Evolutionary conservation across 495 filamentous ascomycete species (phyloP).

Genomic region (Geopyxis carbonaria): DNA sequence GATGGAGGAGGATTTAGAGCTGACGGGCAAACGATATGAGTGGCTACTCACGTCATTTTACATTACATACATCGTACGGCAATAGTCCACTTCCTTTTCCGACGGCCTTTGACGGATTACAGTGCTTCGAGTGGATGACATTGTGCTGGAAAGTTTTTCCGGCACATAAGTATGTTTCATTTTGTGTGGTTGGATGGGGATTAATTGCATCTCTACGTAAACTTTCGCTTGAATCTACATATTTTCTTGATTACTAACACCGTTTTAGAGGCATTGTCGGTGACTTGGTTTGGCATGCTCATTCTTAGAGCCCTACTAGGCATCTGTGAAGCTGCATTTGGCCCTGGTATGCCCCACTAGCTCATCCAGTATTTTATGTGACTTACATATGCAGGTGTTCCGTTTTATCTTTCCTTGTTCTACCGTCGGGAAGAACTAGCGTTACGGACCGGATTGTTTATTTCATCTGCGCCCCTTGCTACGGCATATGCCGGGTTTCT

Average conservation of each 20-base stretch:
- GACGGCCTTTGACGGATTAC: too few species aligned
- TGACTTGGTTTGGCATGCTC: conserved; percentile 50
- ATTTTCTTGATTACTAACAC: background rate
- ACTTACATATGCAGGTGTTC: conserved; percentile 41
- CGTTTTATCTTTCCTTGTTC: conserved; percentile 67
- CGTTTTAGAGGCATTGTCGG: conserved; percentile 34
- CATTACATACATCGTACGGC: conserved; percentile 37
- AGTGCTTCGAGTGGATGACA: conserved; percentile 50
- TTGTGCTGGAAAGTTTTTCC: conserved; percentile 56
- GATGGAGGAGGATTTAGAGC: conserved; percentile 35
- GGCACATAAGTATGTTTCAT: conserved; percentile 29
- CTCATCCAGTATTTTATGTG: too few species aligned
- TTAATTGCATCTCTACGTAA: conserved; percentile 27
- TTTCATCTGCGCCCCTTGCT: conserved; percentile 63
- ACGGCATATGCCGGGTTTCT: conserved; percentile 70
- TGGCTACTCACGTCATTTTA: conserved; percentile 75
- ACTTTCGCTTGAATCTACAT: background rate
- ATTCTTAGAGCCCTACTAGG: conserved; percentile 50
- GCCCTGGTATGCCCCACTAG: conserved; percentile 29
- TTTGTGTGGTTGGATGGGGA: conserved; percentile 24
- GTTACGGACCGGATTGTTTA: conserved; percentile 55
- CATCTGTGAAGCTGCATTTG: conserved; percentile 49
- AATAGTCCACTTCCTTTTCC: too few species aligned
- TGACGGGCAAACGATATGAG: conserved; percentile 37
- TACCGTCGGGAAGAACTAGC: conserved; percentile 66